Conservation (phyloP, 768 basidiomycete species). For the Boletus bicolor region DNA sequence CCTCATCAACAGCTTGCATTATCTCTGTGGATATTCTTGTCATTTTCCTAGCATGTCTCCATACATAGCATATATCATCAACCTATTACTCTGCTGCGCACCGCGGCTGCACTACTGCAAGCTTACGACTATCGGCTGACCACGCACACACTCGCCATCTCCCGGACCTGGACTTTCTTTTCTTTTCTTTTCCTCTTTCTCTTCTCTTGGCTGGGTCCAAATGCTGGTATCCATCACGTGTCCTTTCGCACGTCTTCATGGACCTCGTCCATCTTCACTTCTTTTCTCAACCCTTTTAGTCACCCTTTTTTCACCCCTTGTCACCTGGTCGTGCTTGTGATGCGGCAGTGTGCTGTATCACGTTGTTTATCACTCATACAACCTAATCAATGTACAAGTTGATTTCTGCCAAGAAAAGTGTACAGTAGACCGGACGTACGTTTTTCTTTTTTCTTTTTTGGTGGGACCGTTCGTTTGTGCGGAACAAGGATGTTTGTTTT, state of each 20-base stretch:
- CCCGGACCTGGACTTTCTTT: background rate
- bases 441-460: background rate
- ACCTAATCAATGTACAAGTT: background rate
- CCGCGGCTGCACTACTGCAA: background rate
- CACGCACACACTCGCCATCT: background rate
- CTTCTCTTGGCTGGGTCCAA: background rate
- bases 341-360: background rate
- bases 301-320: no score
- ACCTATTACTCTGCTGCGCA: constrained; percentile 16
- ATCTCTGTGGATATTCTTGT: constrained; percentile 31
- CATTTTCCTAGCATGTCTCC: constrained; percentile 23
- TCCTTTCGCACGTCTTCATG: background rate
- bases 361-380: background rate
- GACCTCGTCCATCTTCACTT: background rate
- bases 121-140: background rate
- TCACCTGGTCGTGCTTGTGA: background rate
- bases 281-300: background rate
- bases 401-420: background rate
- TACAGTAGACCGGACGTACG: background rate
- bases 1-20: constrained; percentile 21
- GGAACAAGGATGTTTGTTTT: background rate
- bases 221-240: background rate
- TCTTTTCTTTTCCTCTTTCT: background rate
- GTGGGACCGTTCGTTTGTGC: background rate
- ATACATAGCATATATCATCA: constrained; percentile 28